A percentile compares a stretch with the other conserved stretches of the same genome.
phyloP scores from a whole-genome alignment of 106 monocot genomes.

The Agapanthus africanus region DNA sequence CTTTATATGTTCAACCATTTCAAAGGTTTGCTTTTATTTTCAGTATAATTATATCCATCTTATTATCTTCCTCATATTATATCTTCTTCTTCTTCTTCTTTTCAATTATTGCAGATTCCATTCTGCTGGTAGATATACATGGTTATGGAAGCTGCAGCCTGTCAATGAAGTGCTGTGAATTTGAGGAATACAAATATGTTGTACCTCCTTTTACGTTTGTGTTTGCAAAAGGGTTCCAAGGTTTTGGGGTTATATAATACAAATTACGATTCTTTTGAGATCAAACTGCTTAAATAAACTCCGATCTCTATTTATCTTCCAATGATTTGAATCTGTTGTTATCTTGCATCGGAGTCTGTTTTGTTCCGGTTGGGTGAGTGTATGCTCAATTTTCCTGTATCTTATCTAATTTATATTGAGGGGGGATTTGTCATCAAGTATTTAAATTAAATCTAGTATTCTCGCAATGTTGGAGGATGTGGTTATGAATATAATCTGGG shows the following conservation, averaged over 20 bases:
- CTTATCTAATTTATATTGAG: too few species aligned
- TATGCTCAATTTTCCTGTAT: too few species aligned
- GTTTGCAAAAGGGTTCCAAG: conserved; percentile 9
- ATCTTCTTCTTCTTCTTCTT: neutral
- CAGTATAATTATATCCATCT: neutral
- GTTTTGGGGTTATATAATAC: conserved; percentile 2
- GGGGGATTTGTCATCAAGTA: too few species aligned
- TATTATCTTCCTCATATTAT: too few species aligned
- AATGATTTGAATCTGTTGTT: neutral
- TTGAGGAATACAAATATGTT: neutral
- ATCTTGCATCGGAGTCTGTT: too few species aligned
- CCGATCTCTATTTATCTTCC: neutral
- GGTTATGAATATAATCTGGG: too few species aligned
- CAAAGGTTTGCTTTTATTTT: neutral
- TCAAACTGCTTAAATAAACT: neutral
- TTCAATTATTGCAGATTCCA: conserved; percentile 3
- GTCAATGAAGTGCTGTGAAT: conserved; percentile 9
- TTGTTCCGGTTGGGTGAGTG: too few species aligned
- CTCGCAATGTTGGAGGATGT: too few species aligned
- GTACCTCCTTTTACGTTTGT: conserved; percentile 10
- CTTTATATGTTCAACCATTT: neutral
- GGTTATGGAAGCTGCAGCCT: neutral
- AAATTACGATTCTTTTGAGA: conserved; percentile 7
- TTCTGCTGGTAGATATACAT: conserved; percentile 36
- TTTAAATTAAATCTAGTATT: too few species aligned